phyloP scores from a whole-genome alignment of 345 rosid genomes.

The Eucalyptus fibrosa region DNA sequence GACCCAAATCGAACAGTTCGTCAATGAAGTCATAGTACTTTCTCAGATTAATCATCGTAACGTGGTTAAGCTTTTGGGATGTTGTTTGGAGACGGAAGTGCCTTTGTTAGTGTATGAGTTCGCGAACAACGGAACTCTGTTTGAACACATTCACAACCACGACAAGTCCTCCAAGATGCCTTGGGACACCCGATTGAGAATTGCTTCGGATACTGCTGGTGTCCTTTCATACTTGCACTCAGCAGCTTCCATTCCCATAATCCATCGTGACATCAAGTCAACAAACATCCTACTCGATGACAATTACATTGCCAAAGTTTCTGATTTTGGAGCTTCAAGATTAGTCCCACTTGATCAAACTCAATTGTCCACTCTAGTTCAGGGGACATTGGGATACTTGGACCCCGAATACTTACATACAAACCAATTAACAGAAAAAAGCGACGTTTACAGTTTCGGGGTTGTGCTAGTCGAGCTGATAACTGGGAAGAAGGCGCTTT shows the following conservation, averaged over 20 bases:
- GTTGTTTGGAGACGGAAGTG: constrained; percentile 33
- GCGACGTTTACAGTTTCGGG: constrained; percentile 37
- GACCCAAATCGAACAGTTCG: constrained; percentile 26
- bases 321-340: constrained; percentile 42
- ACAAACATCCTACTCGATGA: constrained; percentile 32
- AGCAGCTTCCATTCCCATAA: constrained; percentile 10
- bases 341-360: constrained; percentile 24
- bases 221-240: constrained; percentile 25
- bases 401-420: constrained; percentile 32
- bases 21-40: constrained; percentile 31
- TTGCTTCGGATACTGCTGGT: constrained; percentile 18
- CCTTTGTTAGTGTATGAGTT: constrained; percentile 33
- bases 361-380: constrained; percentile 29
- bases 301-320: constrained; percentile 16
- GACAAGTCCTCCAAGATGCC: background rate
- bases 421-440: constrained; percentile 13
- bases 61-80: constrained; percentile 35
- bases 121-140: constrained; percentile 23
- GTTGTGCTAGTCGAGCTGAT: constrained; percentile 28
- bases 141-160: constrained; percentile 14
- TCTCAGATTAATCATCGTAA: constrained; percentile 35
- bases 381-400: constrained; percentile 32
- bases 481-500: constrained; percentile 11
- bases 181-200: constrained; percentile 21
- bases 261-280: constrained; percentile 27